phyloP scores from a whole-genome alignment of 2,329 filamentous ascomycete species.

The Trichoderma sp. region DNA sequence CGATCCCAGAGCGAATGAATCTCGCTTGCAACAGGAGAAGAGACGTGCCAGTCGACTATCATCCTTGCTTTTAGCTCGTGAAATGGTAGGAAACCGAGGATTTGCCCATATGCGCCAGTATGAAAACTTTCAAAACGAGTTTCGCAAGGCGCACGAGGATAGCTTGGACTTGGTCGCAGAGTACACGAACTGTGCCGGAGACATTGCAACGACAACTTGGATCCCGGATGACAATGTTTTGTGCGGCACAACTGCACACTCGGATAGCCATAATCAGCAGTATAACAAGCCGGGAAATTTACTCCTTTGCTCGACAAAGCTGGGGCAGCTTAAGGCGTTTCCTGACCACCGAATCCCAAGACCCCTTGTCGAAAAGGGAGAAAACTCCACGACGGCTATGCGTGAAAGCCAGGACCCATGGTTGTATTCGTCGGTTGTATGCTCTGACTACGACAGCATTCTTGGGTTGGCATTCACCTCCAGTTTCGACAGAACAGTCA shows the following conservation, averaged over 20 bases:
- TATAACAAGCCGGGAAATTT: constrained; percentile 65
- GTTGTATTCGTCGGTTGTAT: constrained; percentile 63
- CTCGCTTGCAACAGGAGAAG: constrained; percentile 3
- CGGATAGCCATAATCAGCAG: constrained; percentile 61
- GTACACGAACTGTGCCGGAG: constrained; percentile 61
- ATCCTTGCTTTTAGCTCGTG: constrained; percentile 47
- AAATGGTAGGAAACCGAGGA: constrained; percentile 45
- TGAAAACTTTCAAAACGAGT: constrained; percentile 45
- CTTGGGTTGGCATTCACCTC: constrained; percentile 54
- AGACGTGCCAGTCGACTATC: constrained; percentile 32
- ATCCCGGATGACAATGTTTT: constrained; percentile 52
- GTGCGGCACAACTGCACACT: constrained; percentile 62
- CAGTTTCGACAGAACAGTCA: constrained; percentile 61
- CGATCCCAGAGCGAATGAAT: constrained; percentile 12
- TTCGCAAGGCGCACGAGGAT: constrained; percentile 50
- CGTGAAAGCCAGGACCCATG: constrained; percentile 58
- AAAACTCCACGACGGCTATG: constrained; percentile 57
- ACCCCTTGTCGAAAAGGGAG: constrained; percentile 50
- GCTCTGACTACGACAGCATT: constrained; percentile 52
- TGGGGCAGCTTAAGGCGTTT: constrained; percentile 48
- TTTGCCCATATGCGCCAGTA: constrained; percentile 42
- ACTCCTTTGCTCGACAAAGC: constrained; percentile 49
- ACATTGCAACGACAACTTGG: constrained; percentile 59
- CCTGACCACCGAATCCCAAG: constrained; percentile 57
- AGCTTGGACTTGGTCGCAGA: constrained; percentile 48